These are phyloP conservation scores for Pontederia crassipes DNA, from an alignment of 176 grass and related monocot species.

Conservation along the genomic window DNA sequence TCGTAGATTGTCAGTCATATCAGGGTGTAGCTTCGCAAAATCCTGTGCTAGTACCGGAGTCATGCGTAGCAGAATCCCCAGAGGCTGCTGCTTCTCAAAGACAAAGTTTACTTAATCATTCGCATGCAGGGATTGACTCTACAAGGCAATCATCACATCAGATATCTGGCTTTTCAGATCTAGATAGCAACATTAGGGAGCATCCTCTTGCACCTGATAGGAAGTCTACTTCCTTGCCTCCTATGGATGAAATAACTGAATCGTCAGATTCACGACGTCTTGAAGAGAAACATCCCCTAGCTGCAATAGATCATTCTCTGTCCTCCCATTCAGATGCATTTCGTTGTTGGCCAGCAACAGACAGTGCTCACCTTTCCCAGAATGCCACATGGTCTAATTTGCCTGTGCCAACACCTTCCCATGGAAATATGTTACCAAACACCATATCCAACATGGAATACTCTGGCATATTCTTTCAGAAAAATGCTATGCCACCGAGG, in stretches of 20 bases:
- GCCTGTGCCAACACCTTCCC: conserved; percentile 14
- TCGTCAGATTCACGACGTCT: conserved; percentile 3
- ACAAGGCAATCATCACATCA: neutral
- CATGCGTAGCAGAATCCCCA: conserved; percentile 10
- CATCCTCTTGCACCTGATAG: neutral
- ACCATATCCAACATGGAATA: conserved; percentile 28
- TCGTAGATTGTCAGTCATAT: neutral
- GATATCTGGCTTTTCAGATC: neutral
- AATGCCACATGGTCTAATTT: conserved; percentile 14
- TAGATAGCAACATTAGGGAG: conserved; percentile 2
- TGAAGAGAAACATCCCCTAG: conserved; percentile 2
- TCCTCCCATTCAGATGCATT: conserved; percentile 3
- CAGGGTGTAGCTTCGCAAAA: neutral
- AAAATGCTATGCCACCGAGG: conserved; percentile 32
- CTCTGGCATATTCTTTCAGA: conserved; percentile 24
- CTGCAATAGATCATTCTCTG: neutral
- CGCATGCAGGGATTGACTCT: neutral
- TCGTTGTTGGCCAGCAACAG: neutral
- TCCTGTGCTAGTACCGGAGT: neutral
- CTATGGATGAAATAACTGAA: neutral
- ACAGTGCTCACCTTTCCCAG: conserved; percentile 8
- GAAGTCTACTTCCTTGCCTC: neutral
- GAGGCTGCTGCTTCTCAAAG: neutral
- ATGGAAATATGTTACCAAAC: conserved; percentile 14
- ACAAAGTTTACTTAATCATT: conserved; percentile 6